A percentile compares a stretch with the other conserved stretches of the same genome.
These are phyloP conservation scores for Priceomyces haplophilus DNA, from an alignment of 805 yeast species.

Conservation along the genomic window DNA sequence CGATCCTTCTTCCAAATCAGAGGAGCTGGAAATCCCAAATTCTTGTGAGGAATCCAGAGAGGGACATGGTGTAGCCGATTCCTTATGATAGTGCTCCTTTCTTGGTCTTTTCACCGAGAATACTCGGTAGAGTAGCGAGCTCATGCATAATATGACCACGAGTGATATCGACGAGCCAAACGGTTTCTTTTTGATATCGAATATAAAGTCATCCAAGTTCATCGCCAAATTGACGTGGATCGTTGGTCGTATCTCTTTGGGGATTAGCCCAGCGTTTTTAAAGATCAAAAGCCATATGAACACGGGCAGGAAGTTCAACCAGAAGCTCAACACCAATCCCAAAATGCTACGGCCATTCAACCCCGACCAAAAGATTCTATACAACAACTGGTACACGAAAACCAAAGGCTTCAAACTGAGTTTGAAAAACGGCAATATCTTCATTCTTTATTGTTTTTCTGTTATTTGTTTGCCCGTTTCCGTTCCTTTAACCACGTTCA, in stretches of 20 bases:
- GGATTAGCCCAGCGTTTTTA: conserved; percentile 58
- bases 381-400: conserved; percentile 9
- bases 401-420: conserved; percentile 9
- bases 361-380: conserved; percentile 20
- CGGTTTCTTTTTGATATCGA: conserved; percentile 13
- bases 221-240: conserved; percentile 51
- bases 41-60: background rate
- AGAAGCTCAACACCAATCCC: conserved; percentile 42
- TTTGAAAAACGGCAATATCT: background rate
- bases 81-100: background rate
- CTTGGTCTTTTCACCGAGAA: background rate
- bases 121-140: background rate
- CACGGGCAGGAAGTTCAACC: conserved; percentile 50
- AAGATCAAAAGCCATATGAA: conserved; percentile 55
- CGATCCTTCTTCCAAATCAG: conserved; percentile 1
- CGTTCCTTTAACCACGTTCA: too few species aligned
- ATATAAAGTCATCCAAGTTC: conserved; percentile 38
- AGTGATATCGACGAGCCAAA: background rate
- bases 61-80: background rate
- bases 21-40: background rate
- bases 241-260: conserved; percentile 50
- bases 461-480: too few species aligned
- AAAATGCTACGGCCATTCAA: conserved; percentile 39
- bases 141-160: background rate
- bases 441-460: background rate